Base-by-base conservation (phyloP, 2,329 filamentous ascomycete genomes). In the Cladobotryum protrusum region DNA sequence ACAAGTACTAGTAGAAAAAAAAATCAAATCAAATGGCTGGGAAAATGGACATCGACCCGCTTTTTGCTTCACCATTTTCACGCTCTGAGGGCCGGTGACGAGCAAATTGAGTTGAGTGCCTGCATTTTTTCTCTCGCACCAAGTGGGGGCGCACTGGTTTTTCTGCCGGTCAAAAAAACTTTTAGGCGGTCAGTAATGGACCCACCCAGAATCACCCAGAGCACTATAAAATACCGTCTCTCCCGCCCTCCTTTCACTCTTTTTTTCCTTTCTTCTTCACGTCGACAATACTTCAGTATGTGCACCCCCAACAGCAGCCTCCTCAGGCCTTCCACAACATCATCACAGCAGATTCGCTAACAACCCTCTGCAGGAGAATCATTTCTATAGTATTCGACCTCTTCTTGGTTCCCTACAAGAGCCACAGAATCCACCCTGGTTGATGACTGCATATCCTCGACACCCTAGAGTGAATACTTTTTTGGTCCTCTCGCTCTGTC, bases 381-480 rank as follows among this genome's bases (percentile, higher is more conserved):
- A 89, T 88, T 95, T 95, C 87, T 95, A 91, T 90, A 96, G 89
- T 91, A 85, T 79, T 88, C 83, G 83, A 90, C 86, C 80, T 78
- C 79, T 83, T 89, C 87, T 93, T 86, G 89, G 83, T 86, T 92
- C 82, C 83, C 82, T 80, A 90, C 81, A 86, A 78, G 79, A 95
- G 90, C 87, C 82, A 89, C 86, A 92, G 86, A 89, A 81, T 83
- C 83, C 82, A 92, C 84, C 87, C 88, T 89, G 88, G 87, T 87
- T 88, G 89, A 95, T 93, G 89, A 95, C 71, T 73, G 64, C 64
- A 87, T 81, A 85, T 88, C 88, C 86, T 88, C 88, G 83, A 78
- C 78, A 75, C 85, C 86, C 84, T 82, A 88, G 87, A 90, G 87
- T 93, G 87, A 91, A 86, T 78, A 77, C 72, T 72, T 74, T 67